phyloP scores from a whole-genome alignment of 768 basidiomycete genomes.

The Asterophora parasitica region DNA sequence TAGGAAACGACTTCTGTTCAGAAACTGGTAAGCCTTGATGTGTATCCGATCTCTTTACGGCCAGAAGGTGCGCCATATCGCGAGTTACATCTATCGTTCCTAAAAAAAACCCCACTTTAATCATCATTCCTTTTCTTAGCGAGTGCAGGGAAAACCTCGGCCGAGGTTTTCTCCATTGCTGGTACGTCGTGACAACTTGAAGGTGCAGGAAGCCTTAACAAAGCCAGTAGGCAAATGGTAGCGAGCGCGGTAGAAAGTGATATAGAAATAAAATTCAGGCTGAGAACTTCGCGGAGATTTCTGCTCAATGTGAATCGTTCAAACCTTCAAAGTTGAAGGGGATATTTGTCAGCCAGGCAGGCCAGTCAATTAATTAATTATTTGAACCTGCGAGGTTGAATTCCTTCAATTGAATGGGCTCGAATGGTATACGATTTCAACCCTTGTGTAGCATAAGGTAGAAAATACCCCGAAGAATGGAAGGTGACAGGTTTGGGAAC shows the following conservation, averaged over 20 bases:
- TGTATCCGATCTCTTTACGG: neutral
- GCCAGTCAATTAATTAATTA: too few species aligned
- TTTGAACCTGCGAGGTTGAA: too few species aligned
- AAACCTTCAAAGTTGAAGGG: neutral
- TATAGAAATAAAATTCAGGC: neutral
- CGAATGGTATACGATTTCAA: neutral
- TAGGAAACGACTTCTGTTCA: conserved; percentile 3
- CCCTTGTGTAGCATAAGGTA: neutral
- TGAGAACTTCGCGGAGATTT: neutral
- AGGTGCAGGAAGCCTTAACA: too few species aligned
- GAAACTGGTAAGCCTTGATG: conserved; percentile 3
- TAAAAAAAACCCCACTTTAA: too few species aligned
- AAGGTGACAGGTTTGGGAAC: neutral
- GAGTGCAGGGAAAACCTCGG: conserved; percentile 22
- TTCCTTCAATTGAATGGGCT: neutral
- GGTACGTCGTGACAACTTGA: conserved; percentile 5
- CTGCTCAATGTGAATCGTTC: neutral
- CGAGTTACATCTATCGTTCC: neutral
- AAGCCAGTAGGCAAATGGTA: too few species aligned
- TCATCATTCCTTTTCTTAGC: too few species aligned
- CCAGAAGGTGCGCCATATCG: conserved; percentile 5
- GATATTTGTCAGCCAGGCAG: too few species aligned
- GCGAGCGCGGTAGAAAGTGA: neutral
- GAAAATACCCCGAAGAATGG: neutral
- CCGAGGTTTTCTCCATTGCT: conserved; percentile 26